Evolutionary conservation across 73 alveolate genomes (phyloP).

Genomic region (Symbiodinium natans): DNA sequence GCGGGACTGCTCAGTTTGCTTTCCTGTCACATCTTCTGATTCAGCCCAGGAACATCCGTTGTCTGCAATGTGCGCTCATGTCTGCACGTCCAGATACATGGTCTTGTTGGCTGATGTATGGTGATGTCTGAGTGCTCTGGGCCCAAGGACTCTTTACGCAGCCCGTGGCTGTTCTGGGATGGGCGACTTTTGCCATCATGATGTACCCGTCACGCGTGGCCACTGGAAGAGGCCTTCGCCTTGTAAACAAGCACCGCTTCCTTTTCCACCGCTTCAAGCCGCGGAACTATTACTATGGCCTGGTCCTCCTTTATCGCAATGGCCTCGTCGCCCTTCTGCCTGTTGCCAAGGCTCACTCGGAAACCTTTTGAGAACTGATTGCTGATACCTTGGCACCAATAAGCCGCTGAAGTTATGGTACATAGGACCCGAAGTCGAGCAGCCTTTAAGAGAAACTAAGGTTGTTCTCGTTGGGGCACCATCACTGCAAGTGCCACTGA

Average conservation of each 20-base stretch:
- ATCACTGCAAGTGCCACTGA: background rate
- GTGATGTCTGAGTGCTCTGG: background rate
- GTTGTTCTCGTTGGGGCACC: slow-evolving; percentile 27
- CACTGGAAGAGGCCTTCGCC: slow-evolving; percentile 38
- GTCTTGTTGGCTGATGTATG: background rate
- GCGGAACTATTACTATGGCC: slow-evolving; percentile 41
- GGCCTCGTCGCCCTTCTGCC: slow-evolving; percentile 63
- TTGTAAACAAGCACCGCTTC: slow-evolving; percentile 38
- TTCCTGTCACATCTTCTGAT: too few relatives aligned
- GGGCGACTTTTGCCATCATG: slow-evolving; percentile 38
- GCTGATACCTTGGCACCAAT: too few relatives aligned
- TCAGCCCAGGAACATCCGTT: too few relatives aligned
- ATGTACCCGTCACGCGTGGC: slow-evolving; percentile 45
- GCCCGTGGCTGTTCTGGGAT: slow-evolving; percentile 47
- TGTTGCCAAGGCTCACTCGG: background rate
- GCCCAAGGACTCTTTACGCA: slow-evolving; percentile 54
- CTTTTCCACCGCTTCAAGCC: slow-evolving; percentile 80
- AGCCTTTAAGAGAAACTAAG: too few relatives aligned
- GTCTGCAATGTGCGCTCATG: too few relatives aligned
- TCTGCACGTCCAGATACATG: too few relatives aligned
- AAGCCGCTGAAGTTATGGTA: too few relatives aligned
- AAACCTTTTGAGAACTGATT: background rate
- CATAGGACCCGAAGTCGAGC: too few relatives aligned
- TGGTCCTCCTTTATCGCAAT: slow-evolving; percentile 74
- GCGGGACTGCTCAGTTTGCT: too few relatives aligned